Evolutionary conservation across 2,329 filamentous ascomycete genomes (phyloP).

Genomic region (Dothistroma septosporum): DNA sequence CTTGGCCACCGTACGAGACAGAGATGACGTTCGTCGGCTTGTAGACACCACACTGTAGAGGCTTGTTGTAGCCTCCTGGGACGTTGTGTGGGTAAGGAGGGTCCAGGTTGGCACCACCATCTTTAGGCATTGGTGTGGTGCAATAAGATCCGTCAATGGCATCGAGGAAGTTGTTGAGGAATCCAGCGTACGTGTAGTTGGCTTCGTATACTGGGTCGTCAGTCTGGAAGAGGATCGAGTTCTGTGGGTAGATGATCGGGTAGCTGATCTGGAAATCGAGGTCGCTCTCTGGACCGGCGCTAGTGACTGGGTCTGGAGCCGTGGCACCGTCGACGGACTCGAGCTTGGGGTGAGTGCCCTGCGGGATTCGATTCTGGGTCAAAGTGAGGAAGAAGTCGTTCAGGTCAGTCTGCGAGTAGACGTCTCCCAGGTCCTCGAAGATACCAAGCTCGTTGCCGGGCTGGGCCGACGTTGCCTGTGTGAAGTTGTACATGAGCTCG

Average conservation of each 20-base stretch:
- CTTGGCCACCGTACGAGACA: slow-evolving; percentile 57
- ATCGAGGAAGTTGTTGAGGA: slow-evolving; percentile 44
- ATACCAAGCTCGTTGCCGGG: slow-evolving; percentile 45
- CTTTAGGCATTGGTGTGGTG: slow-evolving; percentile 24
- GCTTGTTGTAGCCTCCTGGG: slow-evolving; percentile 42
- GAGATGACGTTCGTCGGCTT: slow-evolving; percentile 56
- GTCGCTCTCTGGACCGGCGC: slow-evolving; percentile 45
- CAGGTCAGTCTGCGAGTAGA: slow-evolving; percentile 44
- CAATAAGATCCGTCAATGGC: slow-evolving; percentile 54
- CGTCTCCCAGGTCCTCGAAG: slow-evolving; percentile 41
- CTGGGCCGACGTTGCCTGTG: slow-evolving; percentile 8
- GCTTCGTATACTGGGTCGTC: slow-evolving; percentile 37
- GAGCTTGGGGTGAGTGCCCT: slow-evolving; percentile 27
- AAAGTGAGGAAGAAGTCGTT: slow-evolving; percentile 30
- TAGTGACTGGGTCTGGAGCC: slow-evolving; percentile 38
- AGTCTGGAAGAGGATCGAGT: slow-evolving; percentile 47
- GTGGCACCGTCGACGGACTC: slow-evolving; percentile 24
- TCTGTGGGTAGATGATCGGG: slow-evolving; percentile 51
- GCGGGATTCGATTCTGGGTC: slow-evolving; percentile 15
- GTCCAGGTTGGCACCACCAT: slow-evolving; percentile 47
- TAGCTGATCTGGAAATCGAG: slow-evolving; percentile 51
- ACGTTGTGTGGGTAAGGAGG: slow-evolving; percentile 43
- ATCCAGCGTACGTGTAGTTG: slow-evolving; percentile 34
- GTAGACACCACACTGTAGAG: slow-evolving; percentile 44
- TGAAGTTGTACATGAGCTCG: slow-evolving; percentile 43